These are phyloP conservation scores for Beauveria sp. DNA, from an alignment of 2,329 filamentous ascomycete species.

Conservation along the genomic window DNA sequence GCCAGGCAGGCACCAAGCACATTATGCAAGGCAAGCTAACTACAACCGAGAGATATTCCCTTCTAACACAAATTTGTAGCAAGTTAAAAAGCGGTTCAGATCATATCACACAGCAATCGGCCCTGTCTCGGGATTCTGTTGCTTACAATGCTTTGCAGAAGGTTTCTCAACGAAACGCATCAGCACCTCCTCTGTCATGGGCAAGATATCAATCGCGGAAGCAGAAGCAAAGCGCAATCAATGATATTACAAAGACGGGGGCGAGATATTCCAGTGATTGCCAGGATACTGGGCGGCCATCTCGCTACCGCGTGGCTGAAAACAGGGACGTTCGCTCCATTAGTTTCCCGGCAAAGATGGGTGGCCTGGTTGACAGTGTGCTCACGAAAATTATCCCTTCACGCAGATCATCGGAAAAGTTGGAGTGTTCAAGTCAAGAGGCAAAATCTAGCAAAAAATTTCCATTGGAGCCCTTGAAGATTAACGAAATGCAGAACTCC, in stretches of 20 bases:
- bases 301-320: background rate
- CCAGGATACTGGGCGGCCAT: background rate
- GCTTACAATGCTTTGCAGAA: background rate
- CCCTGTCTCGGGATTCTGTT: background rate
- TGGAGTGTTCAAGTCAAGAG: background rate
- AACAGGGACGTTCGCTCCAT: background rate
- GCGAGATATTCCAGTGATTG: background rate
- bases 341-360: background rate
- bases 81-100: background rate
- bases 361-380: background rate
- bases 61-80: background rate
- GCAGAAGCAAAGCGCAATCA: slow-evolving; percentile 11
- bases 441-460: background rate
- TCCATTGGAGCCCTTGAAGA: slow-evolving; percentile 1
- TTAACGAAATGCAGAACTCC: slow-evolving; percentile 1
- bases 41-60: background rate
- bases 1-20: background rate
- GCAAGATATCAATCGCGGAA: slow-evolving; percentile 26
- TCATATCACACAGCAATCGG: background rate
- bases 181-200: slow-evolving; percentile 25
- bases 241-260: background rate
- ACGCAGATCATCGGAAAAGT: background rate
- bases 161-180: slow-evolving; percentile 11
- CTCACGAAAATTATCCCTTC: background rate
- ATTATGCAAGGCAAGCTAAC: background rate